Conservation (phyloP, 2,329 filamentous ascomycete genomes). For the Mycosphaerelloides madeirae region DNA sequence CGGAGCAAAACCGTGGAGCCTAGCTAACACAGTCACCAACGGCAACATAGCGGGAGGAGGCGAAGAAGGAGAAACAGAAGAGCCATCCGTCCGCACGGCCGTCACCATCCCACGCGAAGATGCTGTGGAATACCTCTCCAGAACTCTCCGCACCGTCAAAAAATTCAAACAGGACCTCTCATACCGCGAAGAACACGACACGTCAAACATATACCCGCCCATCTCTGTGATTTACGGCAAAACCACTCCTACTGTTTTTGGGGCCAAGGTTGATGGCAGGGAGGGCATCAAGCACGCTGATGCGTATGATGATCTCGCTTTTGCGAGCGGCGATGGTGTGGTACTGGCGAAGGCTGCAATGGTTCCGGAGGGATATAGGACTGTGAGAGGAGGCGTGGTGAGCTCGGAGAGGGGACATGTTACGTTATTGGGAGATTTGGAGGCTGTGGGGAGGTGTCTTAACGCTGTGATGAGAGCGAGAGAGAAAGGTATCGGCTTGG, state of each 20-base stretch:
- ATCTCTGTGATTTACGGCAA: conserved; percentile 82
- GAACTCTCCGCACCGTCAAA: conserved; percentile 66
- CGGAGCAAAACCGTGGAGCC: conserved; percentile 20
- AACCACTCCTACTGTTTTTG: conserved; percentile 77
- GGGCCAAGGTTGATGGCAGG: conserved; percentile 65
- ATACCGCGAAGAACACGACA: conserved; percentile 55
- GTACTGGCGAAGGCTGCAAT: conserved; percentile 81
- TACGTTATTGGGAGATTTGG: conserved; percentile 77
- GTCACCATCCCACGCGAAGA: conserved; percentile 53
- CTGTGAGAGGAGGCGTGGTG: conserved; percentile 68
- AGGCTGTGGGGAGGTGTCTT: conserved; percentile 71
- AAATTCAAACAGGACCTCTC: conserved; percentile 71
- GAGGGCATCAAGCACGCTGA: conserved; percentile 73
- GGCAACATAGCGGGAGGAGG: conserved; percentile 27
- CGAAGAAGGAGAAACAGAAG: conserved; percentile 8
- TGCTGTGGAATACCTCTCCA: conserved; percentile 64
- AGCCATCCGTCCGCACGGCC: conserved; percentile 31
- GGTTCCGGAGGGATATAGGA: conserved; percentile 72
- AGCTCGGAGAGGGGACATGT: conserved; percentile 83
- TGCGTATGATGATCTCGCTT: conserved; percentile 80
- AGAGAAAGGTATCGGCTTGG: conserved; percentile 66
- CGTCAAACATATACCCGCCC: conserved; percentile 73
- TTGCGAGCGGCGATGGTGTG: conserved; percentile 84
- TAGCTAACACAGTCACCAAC: conserved; percentile 37
- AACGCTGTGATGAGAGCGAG: conserved; percentile 63